Percentiles rank a stretch among this genome's conserved stretches.
Conservation (phyloP, 2,329 filamentous ascomycete species). For the Alternaria ethzedia region DNA sequence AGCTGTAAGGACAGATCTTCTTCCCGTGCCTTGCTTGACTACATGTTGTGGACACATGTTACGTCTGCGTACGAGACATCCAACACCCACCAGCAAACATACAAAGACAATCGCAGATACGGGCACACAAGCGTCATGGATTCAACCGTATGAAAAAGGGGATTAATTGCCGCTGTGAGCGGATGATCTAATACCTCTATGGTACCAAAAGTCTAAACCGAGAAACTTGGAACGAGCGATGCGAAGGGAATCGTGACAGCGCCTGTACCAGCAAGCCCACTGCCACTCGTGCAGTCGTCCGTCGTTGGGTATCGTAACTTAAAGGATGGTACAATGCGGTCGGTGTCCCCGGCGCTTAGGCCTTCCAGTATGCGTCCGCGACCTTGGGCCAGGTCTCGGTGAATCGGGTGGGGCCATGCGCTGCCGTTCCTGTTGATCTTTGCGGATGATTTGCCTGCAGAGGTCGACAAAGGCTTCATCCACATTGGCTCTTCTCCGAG, state of each 20-base stretch:
- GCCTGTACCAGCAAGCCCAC: slow-evolving; percentile 34
- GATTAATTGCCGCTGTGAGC: slow-evolving; percentile 26
- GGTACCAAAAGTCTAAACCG: slow-evolving; percentile 12
- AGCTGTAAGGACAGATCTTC: slow-evolving; percentile 1
- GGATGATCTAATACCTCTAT: slow-evolving; percentile 31
- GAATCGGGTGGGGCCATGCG: slow-evolving; percentile 26
- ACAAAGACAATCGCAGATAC: slow-evolving; percentile 4
- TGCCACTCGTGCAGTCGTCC: slow-evolving; percentile 20
- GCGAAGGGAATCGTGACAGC: slow-evolving; percentile 10
- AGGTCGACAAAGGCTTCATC: slow-evolving; percentile 89
- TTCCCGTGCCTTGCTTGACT: background rate
- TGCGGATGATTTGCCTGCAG: slow-evolving; percentile 81
- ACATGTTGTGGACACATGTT: background rate
- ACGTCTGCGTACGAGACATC: background rate
- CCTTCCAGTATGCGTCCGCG: slow-evolving; percentile 10
- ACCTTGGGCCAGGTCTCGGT: slow-evolving; percentile 16
- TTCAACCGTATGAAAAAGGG: slow-evolving; percentile 3
- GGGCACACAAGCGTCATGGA: slow-evolving; percentile 3
- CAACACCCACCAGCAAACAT: background rate
- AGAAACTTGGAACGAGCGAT: slow-evolving; percentile 10
- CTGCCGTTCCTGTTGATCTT: slow-evolving; percentile 61
- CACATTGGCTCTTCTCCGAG: slow-evolving; percentile 82
- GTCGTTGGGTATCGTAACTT: slow-evolving; percentile 31
- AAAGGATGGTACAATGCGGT: slow-evolving; percentile 38
- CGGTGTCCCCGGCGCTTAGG: slow-evolving; percentile 21